A percentile compares a stretch with the other conserved stretches of the same genome.
Conservation (phyloP, 2,329 filamentous ascomycete species). For the Talaromyces sp. region DNA sequence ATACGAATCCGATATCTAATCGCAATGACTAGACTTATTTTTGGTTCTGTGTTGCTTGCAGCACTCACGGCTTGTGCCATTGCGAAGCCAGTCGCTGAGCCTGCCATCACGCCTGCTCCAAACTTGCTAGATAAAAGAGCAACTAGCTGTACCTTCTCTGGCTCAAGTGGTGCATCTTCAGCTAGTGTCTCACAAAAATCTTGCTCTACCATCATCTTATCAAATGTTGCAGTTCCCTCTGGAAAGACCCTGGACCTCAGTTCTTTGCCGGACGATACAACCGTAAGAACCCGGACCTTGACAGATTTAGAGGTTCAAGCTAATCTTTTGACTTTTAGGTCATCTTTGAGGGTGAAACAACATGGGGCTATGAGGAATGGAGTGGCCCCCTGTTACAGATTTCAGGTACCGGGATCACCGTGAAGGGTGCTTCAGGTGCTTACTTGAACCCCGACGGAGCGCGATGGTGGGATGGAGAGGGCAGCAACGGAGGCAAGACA, state of each 20-base stretch:
- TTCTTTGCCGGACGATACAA: slow-evolving; percentile 30
- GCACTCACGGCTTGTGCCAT: neutral
- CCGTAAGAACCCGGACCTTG: slow-evolving; percentile 19
- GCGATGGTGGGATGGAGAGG: slow-evolving; percentile 61
- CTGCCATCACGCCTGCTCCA: slow-evolving; percentile 6
- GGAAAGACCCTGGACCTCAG: slow-evolving; percentile 36
- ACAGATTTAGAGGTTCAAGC: neutral
- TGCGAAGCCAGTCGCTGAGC: slow-evolving; percentile 8
- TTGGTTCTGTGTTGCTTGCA: neutral
- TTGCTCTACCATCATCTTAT: slow-evolving; percentile 35
- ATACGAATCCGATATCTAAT: neutral
- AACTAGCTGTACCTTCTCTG: slow-evolving; percentile 26
- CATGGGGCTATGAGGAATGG: slow-evolving; percentile 66
- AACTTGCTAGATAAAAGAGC: slow-evolving; percentile 7
- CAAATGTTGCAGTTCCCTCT: slow-evolving; percentile 34
- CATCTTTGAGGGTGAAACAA: slow-evolving; percentile 63
- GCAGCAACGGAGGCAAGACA: slow-evolving; percentile 54
- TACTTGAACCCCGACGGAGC: slow-evolving; percentile 57
- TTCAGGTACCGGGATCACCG: slow-evolving; percentile 54
- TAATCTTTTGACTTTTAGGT: slow-evolving; percentile 36
- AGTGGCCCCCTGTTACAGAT: slow-evolving; percentile 61
- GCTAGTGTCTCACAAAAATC: slow-evolving; percentile 27
- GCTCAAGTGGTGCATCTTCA: slow-evolving; percentile 20
- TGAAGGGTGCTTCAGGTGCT: slow-evolving; percentile 52
- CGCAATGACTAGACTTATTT: neutral